phyloP scores from a whole-genome alignment of 1,139 yeast species.

The Candida smagusa region DNA sequence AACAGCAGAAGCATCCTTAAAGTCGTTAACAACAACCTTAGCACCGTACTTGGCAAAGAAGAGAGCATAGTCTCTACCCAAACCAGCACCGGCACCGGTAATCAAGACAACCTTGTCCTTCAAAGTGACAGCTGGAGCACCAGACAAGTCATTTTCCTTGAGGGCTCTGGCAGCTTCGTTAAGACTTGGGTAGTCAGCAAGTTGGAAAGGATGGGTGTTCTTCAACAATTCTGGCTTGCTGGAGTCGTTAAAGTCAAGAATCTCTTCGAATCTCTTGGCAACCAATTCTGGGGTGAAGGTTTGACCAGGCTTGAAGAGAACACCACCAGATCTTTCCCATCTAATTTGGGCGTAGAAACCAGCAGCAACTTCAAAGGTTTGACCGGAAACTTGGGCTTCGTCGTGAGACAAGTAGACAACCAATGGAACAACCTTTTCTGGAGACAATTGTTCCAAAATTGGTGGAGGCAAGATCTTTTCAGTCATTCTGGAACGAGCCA shows the following conservation, averaged over 20 bases:
- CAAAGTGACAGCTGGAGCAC: constrained; percentile 52
- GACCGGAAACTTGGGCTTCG: constrained; percentile 56
- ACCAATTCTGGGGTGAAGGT: constrained; percentile 84
- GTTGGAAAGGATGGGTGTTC: constrained; percentile 62
- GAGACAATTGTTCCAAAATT: constrained; percentile 72
- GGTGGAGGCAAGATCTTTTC: constrained; percentile 86
- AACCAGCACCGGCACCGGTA: constrained; percentile 95
- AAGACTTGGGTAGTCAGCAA: constrained; percentile 59
- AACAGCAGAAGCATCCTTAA: constrained; percentile 69
- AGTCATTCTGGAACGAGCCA: constrained; percentile 96
- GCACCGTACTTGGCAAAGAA: constrained; percentile 90
- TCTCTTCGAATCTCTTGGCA: constrained; percentile 62
- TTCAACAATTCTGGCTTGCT: constrained; percentile 52
- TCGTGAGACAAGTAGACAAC: constrained; percentile 80
- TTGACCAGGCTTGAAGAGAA: constrained; percentile 73
- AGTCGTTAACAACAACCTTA: constrained; percentile 91
- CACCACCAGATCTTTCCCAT: constrained; percentile 94
- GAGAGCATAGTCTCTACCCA: constrained; percentile 87
- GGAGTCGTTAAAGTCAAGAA: constrained; percentile 57
- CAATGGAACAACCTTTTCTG: constrained; percentile 88
- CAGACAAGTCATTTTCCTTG: constrained; percentile 55
- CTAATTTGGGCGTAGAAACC: constrained; percentile 90
- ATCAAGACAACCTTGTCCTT: constrained; percentile 84
- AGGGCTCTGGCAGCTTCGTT: constrained; percentile 50
- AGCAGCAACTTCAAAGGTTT: constrained; percentile 90